These are phyloP conservation scores for Pseudonectria buxi DNA, from an alignment of 2,329 filamentous ascomycete genomes.

Conservation along the genomic window DNA sequence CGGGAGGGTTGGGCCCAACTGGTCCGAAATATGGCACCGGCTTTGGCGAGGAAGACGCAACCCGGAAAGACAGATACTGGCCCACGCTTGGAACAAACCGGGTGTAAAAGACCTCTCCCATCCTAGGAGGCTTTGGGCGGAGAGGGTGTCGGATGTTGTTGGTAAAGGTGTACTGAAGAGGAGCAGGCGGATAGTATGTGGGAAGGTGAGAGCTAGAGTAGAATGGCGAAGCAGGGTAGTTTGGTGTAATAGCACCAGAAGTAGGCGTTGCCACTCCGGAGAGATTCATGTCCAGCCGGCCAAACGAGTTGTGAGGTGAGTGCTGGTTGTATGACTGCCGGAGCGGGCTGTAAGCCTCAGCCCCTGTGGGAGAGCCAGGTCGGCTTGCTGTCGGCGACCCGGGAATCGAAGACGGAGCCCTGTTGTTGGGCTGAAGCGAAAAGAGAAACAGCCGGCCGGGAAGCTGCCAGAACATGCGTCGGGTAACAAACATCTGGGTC, in stretches of 20 bases:
- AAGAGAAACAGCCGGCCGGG: conserved; percentile 84
- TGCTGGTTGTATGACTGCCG: conserved; percentile 22
- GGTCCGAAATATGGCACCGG: conserved; percentile 61
- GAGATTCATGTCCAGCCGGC: conserved; percentile 28
- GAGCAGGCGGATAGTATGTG: conserved; percentile 81
- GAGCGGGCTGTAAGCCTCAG: conserved; percentile 22
- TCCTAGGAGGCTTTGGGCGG: conserved; percentile 78
- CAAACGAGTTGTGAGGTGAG: conserved; percentile 20
- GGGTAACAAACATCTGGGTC: conserved; percentile 75
- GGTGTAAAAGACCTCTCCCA: conserved; percentile 87
- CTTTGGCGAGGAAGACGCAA: conserved; percentile 62
- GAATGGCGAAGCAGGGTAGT: conserved; percentile 59
- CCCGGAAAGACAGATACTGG: conserved; percentile 83
- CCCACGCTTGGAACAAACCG: conserved; percentile 75
- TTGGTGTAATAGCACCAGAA: conserved; percentile 25
- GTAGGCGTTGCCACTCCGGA: conserved; percentile 33
- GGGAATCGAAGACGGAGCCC: conserved; percentile 30
- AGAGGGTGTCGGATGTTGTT: conserved; percentile 77
- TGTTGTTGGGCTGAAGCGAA: conserved; percentile 59
- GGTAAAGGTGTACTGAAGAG: conserved; percentile 73
- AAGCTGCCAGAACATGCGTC: conserved; percentile 84
- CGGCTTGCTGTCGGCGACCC: conserved; percentile 48
- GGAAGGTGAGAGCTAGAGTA: conserved; percentile 78
- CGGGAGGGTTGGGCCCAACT: conserved; percentile 33
- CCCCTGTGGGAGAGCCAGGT: conserved; percentile 43